Evolutionary conservation across 2,329 filamentous ascomycete species (phyloP).

Genomic region (Phaeomoniella chlamydospora): DNA sequence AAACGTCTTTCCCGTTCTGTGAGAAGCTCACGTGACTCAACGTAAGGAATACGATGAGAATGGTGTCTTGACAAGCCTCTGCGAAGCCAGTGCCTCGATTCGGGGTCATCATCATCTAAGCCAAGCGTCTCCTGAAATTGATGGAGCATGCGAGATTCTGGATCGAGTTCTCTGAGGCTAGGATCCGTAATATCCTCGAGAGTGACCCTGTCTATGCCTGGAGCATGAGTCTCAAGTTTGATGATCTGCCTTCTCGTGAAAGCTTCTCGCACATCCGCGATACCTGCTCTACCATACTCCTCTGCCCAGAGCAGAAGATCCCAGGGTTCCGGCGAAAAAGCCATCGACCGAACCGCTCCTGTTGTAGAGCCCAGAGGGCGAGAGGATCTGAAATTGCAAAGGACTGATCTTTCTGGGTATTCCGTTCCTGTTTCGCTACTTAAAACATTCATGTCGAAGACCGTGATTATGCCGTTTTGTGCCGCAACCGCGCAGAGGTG

Average conservation of each 20-base stretch:
- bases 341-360: slow-evolving; percentile 80
- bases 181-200: slow-evolving; percentile 11
- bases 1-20: slow-evolving; percentile 1
- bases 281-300: slow-evolving; percentile 44
- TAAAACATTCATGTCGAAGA: slow-evolving; percentile 25
- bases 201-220: slow-evolving; percentile 7
- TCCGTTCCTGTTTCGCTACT: slow-evolving; percentile 9
- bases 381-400: slow-evolving; percentile 67
- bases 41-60: not conserved
- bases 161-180: slow-evolving; percentile 6
- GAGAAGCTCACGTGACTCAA: not conserved
- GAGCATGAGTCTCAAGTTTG: slow-evolving; percentile 10
- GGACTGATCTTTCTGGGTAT: slow-evolving; percentile 27
- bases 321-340: slow-evolving; percentile 78
- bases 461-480: slow-evolving; percentile 30
- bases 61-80: not conserved
- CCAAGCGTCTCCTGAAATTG: slow-evolving; percentile 5
- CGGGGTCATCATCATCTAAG: not conserved
- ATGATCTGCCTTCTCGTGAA: slow-evolving; percentile 29
- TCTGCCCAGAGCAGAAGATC: slow-evolving; percentile 92
- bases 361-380: slow-evolving; percentile 47
- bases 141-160: slow-evolving; percentile 7
- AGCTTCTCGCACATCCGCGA: slow-evolving; percentile 31
- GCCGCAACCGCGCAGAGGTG: slow-evolving; percentile 34
- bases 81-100: not conserved